Conservation (phyloP, 352 stramenopile genomes). For the Aphanomyces euteiches region DNA sequence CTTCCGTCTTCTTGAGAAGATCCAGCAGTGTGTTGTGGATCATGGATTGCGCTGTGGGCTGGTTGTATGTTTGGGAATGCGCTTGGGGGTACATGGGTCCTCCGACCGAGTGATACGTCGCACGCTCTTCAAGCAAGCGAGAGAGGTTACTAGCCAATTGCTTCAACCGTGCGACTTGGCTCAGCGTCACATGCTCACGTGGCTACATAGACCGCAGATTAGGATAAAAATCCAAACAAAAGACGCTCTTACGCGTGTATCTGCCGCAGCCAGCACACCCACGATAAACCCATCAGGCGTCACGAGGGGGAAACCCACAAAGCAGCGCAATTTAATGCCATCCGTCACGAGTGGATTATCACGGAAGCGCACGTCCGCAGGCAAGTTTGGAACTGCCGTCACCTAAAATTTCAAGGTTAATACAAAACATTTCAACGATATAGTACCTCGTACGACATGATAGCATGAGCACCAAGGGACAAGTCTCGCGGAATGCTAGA, state of each 20-base stretch:
- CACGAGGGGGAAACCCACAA: slow-evolving; percentile 67
- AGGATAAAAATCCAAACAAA: background rate
- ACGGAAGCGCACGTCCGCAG: slow-evolving; percentile 62
- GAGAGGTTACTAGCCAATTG: slow-evolving; percentile 19
- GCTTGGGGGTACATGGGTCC: slow-evolving; percentile 2
- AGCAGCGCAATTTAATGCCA: slow-evolving; percentile 42
- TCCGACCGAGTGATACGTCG: background rate
- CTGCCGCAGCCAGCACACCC: slow-evolving; percentile 61
- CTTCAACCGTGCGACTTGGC: slow-evolving; percentile 26
- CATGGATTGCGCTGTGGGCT: background rate
- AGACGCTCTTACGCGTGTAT: slow-evolving; percentile 35
- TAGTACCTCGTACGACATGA: slow-evolving; percentile 58
- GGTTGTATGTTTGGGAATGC: slow-evolving; percentile 15
- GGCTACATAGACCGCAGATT: background rate
- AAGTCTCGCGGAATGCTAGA: slow-evolving; percentile 74
- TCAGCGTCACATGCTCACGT: slow-evolving; percentile 19
- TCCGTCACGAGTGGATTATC: slow-evolving; percentile 68
- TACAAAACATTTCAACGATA: slow-evolving; percentile 17
- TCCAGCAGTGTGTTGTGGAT: slow-evolving; percentile 29
- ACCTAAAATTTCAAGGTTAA: slow-evolving; percentile 16
- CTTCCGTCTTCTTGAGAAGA: slow-evolving; percentile 31
- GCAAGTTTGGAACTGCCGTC: slow-evolving; percentile 23
- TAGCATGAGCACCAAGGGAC: slow-evolving; percentile 60
- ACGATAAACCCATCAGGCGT: slow-evolving; percentile 72
- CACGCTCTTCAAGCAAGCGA: slow-evolving; percentile 19